A percentile compares a stretch with the other conserved stretches of the same genome.
Conservation (phyloP, 1,284 basidiomycete genomes). For the Fomitopsis schrenkii region DNA sequence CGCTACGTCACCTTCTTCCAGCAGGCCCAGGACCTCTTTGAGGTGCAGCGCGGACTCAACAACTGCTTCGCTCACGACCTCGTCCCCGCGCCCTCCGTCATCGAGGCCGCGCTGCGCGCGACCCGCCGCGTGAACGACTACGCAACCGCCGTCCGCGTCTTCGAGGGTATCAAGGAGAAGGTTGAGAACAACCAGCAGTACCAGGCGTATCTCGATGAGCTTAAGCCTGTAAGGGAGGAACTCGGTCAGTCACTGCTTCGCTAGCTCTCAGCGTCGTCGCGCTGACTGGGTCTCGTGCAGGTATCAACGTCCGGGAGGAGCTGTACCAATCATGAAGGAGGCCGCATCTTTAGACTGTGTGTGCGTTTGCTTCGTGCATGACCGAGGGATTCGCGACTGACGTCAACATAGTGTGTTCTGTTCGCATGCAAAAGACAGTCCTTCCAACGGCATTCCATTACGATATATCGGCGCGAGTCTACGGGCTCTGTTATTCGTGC, state of each 20-base stretch:
- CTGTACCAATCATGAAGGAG: conserved; percentile 25
- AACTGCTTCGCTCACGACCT: conserved; percentile 99
- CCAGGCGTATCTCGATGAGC: conserved; percentile 84
- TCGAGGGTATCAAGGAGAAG: conserved; percentile 91
- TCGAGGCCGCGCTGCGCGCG: conserved; percentile 89
- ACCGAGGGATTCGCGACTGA: neutral
- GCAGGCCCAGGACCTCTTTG: conserved; percentile 91
- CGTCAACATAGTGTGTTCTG: neutral
- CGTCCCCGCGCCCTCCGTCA: conserved; percentile 86
- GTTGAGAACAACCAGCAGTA: conserved; percentile 96
- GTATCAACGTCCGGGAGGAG: conserved; percentile 28
- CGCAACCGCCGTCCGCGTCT: conserved; percentile 92
- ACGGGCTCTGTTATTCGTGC: neutral
- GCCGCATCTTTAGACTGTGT: neutral
- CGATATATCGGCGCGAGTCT: neutral
- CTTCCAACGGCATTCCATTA: neutral
- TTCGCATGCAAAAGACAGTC: conserved; percentile 1
- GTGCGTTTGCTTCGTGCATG: neutral
- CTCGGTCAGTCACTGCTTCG: conserved; percentile 61
- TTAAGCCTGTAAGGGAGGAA: conserved; percentile 83
- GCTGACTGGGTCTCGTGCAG: conserved; percentile 9
- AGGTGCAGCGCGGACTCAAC: conserved; percentile 96
- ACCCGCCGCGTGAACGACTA: conserved; percentile 95
- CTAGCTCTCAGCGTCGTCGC: neutral
- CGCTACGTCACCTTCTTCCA: conserved; percentile 95